Base-by-base conservation (phyloP, 2,329 filamentous ascomycete species). In the Xenoacremonium recifei region DNA sequence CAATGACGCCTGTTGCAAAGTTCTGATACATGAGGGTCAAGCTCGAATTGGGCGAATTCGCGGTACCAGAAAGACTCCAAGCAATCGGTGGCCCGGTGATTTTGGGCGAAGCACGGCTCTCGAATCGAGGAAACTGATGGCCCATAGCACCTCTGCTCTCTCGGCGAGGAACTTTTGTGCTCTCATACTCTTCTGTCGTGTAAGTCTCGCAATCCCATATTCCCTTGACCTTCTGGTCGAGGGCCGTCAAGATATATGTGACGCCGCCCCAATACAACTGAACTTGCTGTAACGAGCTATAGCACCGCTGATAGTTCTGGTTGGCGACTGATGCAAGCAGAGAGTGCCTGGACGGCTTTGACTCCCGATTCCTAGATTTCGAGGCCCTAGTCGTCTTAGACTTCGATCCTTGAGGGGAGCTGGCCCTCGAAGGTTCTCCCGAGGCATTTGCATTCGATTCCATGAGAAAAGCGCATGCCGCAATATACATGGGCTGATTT, bases 401-500 rank as follows among this genome's bases (percentile, higher is more conserved):
- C 33, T 45, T 44, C 10, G 21, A 20, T 3, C 49, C 49, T 0
- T 72, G 68, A 2, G 78, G 79, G 0, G 77, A 79, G 2, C 68
- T 60, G 25, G 82, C 79, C 40, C 81, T 74, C 0, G 20, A 84
- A 62, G 16, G 82, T 73, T 44, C 83, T 21, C 54, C 80, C 0
- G 85, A 85, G 17, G 84, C 83, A 48, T 82, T 84, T 12, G 85
- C 78, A 4, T 81, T 83, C 4, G 87, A 89, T 60, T 95, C 89
- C 68, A 89, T 89, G 13, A 95, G 69, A 54, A 95, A 95, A 0
- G 89, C 89, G 58, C 89, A 95, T 1, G 89, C 89, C 1, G 89
- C 89, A 46, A 95, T 92, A 55, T 95, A 95, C 58, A 95, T 95
- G 0, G 89, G 89, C 63, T 95, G 89, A 35, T 86, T 89, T 0